Percentiles rank a stretch among this genome's conserved stretches.
Conservation (phyloP, 495 filamentous ascomycete species). For the Mycothermus thermophilus region DNA sequence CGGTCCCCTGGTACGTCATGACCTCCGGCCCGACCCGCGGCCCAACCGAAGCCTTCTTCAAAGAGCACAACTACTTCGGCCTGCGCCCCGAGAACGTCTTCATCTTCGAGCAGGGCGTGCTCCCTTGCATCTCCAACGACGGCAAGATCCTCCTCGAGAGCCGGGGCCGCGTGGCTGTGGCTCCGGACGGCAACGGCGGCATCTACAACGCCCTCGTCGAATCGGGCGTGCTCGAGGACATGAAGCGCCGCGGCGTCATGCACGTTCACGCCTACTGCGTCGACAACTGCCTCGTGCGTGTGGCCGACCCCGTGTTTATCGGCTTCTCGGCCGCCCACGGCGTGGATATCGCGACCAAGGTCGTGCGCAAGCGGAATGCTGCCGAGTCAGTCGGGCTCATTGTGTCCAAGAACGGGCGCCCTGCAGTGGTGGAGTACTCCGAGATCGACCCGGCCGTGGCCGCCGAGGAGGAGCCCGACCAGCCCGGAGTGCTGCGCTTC, state of each 20-base stretch:
- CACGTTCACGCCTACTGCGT: slow-evolving; percentile 98
- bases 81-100: slow-evolving; percentile 70
- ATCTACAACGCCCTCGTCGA: slow-evolving; percentile 86
- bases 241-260: slow-evolving; percentile 76
- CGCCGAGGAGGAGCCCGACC: slow-evolving; percentile 76
- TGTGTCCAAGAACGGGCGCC: slow-evolving; percentile 84
- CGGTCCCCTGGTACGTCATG: slow-evolving; percentile 98
- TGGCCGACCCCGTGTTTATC: slow-evolving; percentile 91
- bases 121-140: slow-evolving; percentile 94
- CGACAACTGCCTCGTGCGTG: slow-evolving; percentile 97
- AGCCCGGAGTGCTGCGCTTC: slow-evolving; percentile 78
- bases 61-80: slow-evolving; percentile 80
- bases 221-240: slow-evolving; percentile 71
- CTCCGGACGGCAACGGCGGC: slow-evolving; percentile 96
- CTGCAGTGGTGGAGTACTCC: slow-evolving; percentile 97
- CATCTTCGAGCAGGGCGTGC: slow-evolving; percentile 93
- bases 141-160: slow-evolving; percentile 90
- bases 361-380: slow-evolving; percentile 93
- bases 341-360: slow-evolving; percentile 96
- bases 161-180: slow-evolving; percentile 87
- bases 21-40: slow-evolving; percentile 91
- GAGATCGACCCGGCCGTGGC: slow-evolving; percentile 83
- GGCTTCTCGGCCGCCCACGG: slow-evolving; percentile 80
- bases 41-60: slow-evolving; percentile 86
- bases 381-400: slow-evolving; percentile 95